Percentiles rank a stretch among this genome's conserved stretches.
These are phyloP conservation scores for Arabidopsis lyrata DNA, from an alignment of 441 rosid species.

Conservation along the genomic window DNA sequence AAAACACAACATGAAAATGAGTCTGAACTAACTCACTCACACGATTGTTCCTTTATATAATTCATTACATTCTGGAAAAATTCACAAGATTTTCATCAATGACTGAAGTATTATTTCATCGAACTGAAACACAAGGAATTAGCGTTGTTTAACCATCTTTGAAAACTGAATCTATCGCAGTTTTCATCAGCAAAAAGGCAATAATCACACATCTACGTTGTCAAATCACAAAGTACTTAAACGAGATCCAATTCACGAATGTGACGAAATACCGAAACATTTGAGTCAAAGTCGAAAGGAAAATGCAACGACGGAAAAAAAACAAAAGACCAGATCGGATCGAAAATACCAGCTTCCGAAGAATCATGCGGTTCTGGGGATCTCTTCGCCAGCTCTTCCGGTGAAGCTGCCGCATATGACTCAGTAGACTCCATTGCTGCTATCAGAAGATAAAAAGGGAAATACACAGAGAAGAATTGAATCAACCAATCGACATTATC, in stretches of 20 bases:
- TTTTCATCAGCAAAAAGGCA: conserved; percentile 8
- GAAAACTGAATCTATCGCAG: background rate
- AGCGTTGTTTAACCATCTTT: conserved; percentile 8
- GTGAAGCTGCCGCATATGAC: conserved; percentile 80
- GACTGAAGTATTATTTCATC: background rate
- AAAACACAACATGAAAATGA: conserved; percentile 19
- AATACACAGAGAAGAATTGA: background rate
- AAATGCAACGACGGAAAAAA: background rate
- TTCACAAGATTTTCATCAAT: background rate
- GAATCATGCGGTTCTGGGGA: conserved; percentile 76
- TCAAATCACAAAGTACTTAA: conserved; percentile 1
- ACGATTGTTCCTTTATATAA: background rate
- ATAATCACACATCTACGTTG: conserved; percentile 8
- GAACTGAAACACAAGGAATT: background rate
- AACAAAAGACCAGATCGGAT: conserved; percentile 56
- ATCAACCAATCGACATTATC: conserved; percentile 38
- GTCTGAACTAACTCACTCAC: conserved; percentile 5
- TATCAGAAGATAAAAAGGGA: conserved; percentile 7
- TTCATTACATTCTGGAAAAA: background rate
- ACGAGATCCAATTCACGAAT: conserved; percentile 35
- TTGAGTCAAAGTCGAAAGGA: background rate
- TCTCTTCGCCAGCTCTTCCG: conserved; percentile 72
- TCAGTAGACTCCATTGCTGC: conserved; percentile 88
- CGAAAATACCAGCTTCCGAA: conserved; percentile 75
- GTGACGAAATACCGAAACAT: background rate